These are phyloP conservation scores for Chalara sp. DNA, from an alignment of 2,329 filamentous ascomycete species.

Conservation along the genomic window DNA sequence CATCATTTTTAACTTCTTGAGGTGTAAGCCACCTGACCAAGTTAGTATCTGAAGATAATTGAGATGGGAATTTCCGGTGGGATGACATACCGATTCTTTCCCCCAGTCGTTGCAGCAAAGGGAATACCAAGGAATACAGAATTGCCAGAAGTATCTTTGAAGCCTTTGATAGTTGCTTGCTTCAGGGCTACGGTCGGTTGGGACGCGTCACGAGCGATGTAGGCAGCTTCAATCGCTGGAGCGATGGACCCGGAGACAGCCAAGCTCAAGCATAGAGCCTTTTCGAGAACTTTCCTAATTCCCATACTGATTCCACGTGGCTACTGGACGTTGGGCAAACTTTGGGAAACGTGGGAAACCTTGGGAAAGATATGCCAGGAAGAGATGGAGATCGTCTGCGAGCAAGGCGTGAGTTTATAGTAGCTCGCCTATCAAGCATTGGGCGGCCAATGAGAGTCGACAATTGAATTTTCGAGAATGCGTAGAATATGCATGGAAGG, in stretches of 20 bases:
- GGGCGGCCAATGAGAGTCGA: too few relatives aligned
- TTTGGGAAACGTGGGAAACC: too few relatives aligned
- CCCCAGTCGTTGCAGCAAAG: conserved; percentile 33
- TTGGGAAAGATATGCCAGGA: too few relatives aligned
- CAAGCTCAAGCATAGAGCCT: not conserved
- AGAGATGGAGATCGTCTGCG: too few relatives aligned
- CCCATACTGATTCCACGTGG: not conserved
- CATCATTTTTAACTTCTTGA: too few relatives aligned
- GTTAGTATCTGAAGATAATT: conserved; percentile 5
- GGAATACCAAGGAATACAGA: conserved; percentile 33
- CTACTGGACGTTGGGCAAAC: too few relatives aligned
- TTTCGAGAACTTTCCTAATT: not conserved
- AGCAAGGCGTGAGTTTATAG: too few relatives aligned
- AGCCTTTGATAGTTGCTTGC: conserved; percentile 30
- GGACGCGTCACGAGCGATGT: not conserved
- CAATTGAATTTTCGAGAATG: too few relatives aligned
- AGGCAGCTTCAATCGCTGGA: not conserved
- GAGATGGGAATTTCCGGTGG: too few relatives aligned
- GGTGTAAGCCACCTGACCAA: too few relatives aligned
- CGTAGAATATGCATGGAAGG: too few relatives aligned
- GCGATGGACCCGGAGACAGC: not conserved
- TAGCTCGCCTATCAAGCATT: too few relatives aligned
- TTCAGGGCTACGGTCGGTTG: conserved; percentile 13
- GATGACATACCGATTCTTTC: conserved; percentile 27
- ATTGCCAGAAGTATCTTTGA: conserved; percentile 28